Evolutionary conservation across 2,329 filamentous ascomycete genomes (phyloP).

Genomic region (Pseudocercospora vitis): DNA sequence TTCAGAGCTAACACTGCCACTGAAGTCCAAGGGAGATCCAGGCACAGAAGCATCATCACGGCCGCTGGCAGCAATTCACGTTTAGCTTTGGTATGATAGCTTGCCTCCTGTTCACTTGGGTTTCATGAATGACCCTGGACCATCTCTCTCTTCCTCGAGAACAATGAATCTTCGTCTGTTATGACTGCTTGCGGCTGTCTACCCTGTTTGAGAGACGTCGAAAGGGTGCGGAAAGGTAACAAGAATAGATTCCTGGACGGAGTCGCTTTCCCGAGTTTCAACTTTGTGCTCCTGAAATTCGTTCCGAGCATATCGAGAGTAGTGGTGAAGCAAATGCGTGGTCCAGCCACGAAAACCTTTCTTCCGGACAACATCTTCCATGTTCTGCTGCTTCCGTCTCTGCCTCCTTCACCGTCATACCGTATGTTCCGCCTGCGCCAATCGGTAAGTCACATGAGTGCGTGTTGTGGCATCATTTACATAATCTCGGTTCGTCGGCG

Average conservation of each 20-base stretch:
- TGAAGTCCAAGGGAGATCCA: conserved; percentile 1
- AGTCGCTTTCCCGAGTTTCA: conserved; percentile 1
- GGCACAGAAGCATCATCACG: neutral
- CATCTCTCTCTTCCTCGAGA: neutral
- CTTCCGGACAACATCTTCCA: neutral
- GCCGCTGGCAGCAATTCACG: neutral
- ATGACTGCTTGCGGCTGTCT: neutral
- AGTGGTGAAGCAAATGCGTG: neutral
- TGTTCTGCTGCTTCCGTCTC: neutral
- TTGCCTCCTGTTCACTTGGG: neutral
- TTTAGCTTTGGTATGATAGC: neutral
- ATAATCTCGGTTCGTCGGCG: conserved; percentile 12
- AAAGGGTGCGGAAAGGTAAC: conserved; percentile 1
- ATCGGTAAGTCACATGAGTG: conserved; percentile 4
- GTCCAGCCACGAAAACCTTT: neutral
- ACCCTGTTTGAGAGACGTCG: conserved; percentile 7
- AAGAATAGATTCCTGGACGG: neutral
- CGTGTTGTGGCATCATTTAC: neutral
- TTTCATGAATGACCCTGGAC: neutral
- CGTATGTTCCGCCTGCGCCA: neutral
- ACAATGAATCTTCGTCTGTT: neutral
- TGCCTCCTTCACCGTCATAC: neutral
- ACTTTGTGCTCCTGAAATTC: neutral
- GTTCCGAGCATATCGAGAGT: neutral
- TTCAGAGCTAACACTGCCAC: neutral